Evolutionary conservation across 495 filamentous ascomycete genomes (phyloP).

Genomic region (Cladorrhinum samala): DNA sequence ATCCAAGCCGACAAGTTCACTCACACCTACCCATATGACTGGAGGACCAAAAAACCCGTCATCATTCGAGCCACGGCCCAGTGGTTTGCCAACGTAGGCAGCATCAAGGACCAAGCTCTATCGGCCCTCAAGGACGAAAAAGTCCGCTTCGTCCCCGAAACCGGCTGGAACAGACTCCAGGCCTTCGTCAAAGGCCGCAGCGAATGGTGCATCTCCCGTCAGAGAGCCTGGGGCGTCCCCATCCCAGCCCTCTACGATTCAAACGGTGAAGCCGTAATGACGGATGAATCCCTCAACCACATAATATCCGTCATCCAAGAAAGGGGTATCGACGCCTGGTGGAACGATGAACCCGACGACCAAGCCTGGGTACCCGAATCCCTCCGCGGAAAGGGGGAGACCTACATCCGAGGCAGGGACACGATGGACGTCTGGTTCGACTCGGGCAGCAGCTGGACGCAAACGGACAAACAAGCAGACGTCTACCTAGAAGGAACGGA

Average conservation of each 20-base stretch:
- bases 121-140: constrained; percentile 49
- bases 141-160: constrained; percentile 72
- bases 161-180: constrained; percentile 64
- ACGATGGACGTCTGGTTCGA: constrained; percentile 99
- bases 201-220: constrained; percentile 99
- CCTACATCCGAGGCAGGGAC: constrained; percentile 73
- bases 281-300: constrained; percentile 71
- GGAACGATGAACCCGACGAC: constrained; percentile 71
- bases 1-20: constrained; percentile 60
- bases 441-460: constrained; percentile 91
- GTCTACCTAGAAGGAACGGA: constrained; percentile 92
- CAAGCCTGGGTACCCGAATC: constrained; percentile 62
- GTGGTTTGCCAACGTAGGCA: constrained; percentile 91
- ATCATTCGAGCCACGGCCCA: constrained; percentile 90
- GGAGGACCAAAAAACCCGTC: constrained; percentile 88
- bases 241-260: constrained; percentile 85
- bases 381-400: constrained; percentile 35
- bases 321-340: constrained; percentile 86
- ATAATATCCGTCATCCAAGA: constrained; percentile 73
- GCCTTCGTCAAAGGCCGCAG: constrained; percentile 80
- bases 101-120: constrained; percentile 68
- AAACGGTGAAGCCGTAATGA: constrained; percentile 64
- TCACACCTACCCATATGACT: constrained; percentile 97
- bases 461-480: constrained; percentile 59
- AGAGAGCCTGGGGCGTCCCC: constrained; percentile 92